Percentiles rank a stretch among this genome's conserved stretches.
These are phyloP conservation scores for Gossypium australe DNA, from an alignment of 345 rosid genomes.

Conservation along the genomic window DNA sequence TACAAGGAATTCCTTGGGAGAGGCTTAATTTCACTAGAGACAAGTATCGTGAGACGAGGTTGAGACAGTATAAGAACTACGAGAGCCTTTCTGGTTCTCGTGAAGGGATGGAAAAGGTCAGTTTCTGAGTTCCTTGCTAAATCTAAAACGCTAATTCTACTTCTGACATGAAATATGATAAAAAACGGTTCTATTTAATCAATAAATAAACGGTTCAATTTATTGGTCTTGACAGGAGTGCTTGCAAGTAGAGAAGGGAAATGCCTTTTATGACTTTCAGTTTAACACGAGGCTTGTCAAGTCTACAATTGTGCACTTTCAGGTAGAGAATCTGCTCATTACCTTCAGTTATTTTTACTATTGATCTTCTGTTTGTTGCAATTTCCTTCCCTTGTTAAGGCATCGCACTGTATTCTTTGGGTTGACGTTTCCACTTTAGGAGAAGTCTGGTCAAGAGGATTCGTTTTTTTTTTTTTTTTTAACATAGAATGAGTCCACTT, in stretches of 20 bases:
- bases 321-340: constrained; percentile 47
- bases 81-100: constrained; percentile 56
- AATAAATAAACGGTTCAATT: background rate
- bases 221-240: constrained; percentile 45
- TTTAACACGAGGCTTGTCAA: constrained; percentile 89
- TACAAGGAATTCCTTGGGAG: constrained; percentile 97
- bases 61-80: constrained; percentile 71
- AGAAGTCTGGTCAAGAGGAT: background rate
- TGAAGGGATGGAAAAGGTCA: constrained; percentile 52
- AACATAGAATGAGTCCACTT: background rate
- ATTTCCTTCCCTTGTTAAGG: background rate
- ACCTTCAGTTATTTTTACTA: background rate
- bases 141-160: background rate
- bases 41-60: constrained; percentile 58
- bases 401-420: background rate
- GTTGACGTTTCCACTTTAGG: background rate
- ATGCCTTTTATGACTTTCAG: constrained; percentile 66
- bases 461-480: background rate
- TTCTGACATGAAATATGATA: background rate
- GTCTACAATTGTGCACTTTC: constrained; percentile 87
- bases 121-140: constrained; percentile 2
- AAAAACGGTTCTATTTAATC: background rate
- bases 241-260: constrained; percentile 68
- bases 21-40: constrained; percentile 71
- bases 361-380: background rate